Evolutionary conservation across 2,329 filamentous ascomycete genomes (phyloP).

Genomic region (Lachnellula occidentalis): DNA sequence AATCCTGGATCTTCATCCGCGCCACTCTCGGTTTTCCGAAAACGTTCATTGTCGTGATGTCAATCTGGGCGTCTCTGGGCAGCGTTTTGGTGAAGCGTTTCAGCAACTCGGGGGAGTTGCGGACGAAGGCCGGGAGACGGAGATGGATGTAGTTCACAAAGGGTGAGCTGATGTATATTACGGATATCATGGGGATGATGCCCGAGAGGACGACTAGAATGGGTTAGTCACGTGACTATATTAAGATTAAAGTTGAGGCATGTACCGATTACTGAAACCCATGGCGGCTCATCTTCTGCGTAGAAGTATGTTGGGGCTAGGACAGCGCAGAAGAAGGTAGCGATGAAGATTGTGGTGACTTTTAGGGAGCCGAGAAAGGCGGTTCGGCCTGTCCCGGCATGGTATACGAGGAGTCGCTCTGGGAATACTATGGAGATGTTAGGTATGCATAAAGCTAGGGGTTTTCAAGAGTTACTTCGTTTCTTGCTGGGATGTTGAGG

Average conservation of each 20-base stretch:
- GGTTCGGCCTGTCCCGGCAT: constrained; percentile 62
- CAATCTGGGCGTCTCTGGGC: constrained; percentile 36
- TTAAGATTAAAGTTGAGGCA: neutral
- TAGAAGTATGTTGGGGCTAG: constrained; percentile 42
- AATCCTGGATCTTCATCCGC: constrained; percentile 22
- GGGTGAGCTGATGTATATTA: constrained; percentile 60
- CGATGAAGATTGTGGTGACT: constrained; percentile 64
- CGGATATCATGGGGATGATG: constrained; percentile 58
- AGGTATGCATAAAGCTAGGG: neutral
- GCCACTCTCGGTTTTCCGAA: constrained; percentile 33
- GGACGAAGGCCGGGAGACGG: constrained; percentile 59
- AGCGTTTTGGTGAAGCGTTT: constrained; percentile 45
- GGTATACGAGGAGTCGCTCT: constrained; percentile 64
- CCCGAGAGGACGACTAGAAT: constrained; percentile 51
- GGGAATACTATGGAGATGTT: constrained; percentile 40
- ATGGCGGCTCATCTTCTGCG: constrained; percentile 22
- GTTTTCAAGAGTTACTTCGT: neutral
- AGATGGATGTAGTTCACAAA: constrained; percentile 70
- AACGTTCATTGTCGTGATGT: constrained; percentile 37
- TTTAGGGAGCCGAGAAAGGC: constrained; percentile 67
- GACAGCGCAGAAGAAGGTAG: constrained; percentile 59
- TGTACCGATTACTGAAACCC: constrained; percentile 25
- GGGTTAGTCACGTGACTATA: neutral
- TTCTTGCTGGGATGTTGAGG: neutral
- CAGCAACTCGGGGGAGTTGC: constrained; percentile 52